phyloP scores from a whole-genome alignment of 768 basidiomycete species.

The Cystofilobasidium capitatum region DNA sequence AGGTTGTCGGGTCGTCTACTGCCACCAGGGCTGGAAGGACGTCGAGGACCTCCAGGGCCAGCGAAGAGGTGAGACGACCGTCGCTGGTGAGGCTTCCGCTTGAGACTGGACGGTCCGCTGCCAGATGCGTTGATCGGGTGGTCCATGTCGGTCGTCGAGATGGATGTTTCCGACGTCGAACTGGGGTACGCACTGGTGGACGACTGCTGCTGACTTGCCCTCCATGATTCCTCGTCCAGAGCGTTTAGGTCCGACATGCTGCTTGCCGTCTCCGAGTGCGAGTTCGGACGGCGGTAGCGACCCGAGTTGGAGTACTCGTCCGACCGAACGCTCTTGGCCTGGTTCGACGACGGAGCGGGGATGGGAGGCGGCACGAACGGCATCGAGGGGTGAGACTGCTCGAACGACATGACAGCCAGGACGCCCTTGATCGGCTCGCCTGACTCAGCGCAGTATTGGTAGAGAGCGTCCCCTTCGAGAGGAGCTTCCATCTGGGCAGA shows the following conservation, averaged over 20 bases:
- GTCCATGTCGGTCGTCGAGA: slow-evolving; percentile 3
- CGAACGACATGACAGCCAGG: slow-evolving; percentile 50
- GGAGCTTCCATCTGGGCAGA: slow-evolving; percentile 48
- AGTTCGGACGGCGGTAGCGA: slow-evolving; percentile 38
- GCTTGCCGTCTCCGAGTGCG: slow-evolving; percentile 18
- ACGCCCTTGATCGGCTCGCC: slow-evolving; percentile 78
- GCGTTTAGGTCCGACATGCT: slow-evolving; percentile 15
- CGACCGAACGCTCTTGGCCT: slow-evolving; percentile 59
- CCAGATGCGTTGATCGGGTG: not conserved
- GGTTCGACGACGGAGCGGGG: slow-evolving; percentile 45
- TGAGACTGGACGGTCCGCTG: not conserved
- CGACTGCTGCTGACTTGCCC: not conserved
- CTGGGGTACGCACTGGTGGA: not conserved
- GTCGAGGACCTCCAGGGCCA: not conserved
- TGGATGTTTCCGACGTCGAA: slow-evolving; percentile 14
- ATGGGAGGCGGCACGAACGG: slow-evolving; percentile 54
- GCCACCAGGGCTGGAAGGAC: not conserved
- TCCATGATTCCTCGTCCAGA: not conserved
- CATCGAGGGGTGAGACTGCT: slow-evolving; percentile 49
- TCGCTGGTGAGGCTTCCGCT: slow-evolving; percentile 4
- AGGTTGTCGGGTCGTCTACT: not conserved
- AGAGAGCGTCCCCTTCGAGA: slow-evolving; percentile 58
- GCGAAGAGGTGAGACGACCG: slow-evolving; percentile 5
- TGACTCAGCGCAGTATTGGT: slow-evolving; percentile 58
- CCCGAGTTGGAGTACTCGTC: slow-evolving; percentile 54